Conservation (phyloP, 352 stramenopile species). For the Pseudoperonospora humuli region DNA sequence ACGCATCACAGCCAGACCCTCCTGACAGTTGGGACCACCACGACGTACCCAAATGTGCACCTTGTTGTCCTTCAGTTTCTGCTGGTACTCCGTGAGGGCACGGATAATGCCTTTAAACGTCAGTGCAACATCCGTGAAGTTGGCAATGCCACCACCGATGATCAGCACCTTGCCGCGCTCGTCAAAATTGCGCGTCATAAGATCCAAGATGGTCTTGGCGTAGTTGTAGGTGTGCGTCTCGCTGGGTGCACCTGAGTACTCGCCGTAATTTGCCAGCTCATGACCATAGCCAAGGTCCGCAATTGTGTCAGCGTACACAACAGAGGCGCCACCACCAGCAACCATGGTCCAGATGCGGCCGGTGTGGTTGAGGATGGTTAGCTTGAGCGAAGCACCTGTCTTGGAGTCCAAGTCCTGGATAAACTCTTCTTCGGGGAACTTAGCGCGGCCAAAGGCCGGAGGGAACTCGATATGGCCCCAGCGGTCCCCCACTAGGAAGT, state of each 20-base stretch:
- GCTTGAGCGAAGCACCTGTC: conserved; percentile 93
- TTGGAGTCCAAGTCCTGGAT: conserved; percentile 93
- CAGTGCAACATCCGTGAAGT: conserved; percentile 96
- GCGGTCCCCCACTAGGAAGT: conserved; percentile 88
- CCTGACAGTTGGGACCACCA: conserved; percentile 95
- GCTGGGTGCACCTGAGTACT: conserved; percentile 95
- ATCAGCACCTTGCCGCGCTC: conserved; percentile 93
- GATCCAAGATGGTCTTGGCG: conserved; percentile 92
- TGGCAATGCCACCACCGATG: conserved; percentile 96
- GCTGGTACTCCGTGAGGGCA: conserved; percentile 88
- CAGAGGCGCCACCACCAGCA: conserved; percentile 90
- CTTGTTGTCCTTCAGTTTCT: conserved; percentile 87
- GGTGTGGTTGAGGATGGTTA: conserved; percentile 94
- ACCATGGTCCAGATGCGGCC: conserved; percentile 97
- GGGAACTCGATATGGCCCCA: conserved; percentile 94
- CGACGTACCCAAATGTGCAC: conserved; percentile 93
- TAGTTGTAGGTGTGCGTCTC: conserved; percentile 97
- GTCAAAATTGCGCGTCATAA: conserved; percentile 92
- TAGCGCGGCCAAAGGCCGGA: conserved; percentile 91
- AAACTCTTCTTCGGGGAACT: conserved; percentile 94
- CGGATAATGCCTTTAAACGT: conserved; percentile 97
- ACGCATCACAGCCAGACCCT: conserved; percentile 91
- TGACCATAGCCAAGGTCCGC: conserved; percentile 90
- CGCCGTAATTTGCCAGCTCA: conserved; percentile 95
- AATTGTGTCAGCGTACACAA: conserved; percentile 97